phyloP scores from a whole-genome alignment of 768 basidiomycete genomes.

The Suillus tomentosus region DNA sequence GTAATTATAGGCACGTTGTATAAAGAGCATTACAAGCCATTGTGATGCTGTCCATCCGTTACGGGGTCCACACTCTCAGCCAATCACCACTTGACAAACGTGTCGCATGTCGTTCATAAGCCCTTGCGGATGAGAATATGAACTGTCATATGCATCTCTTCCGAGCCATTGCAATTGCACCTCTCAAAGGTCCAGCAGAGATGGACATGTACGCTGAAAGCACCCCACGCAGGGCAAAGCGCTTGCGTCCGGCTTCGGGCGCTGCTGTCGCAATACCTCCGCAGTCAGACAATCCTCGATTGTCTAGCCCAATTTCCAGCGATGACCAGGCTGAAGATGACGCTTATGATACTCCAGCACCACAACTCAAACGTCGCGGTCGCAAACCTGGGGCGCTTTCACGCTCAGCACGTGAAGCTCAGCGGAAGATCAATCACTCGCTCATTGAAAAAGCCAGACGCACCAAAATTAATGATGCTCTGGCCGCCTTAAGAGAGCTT shows the following conservation, averaged over 20 bases:
- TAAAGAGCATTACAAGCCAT: neutral
- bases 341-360: constrained; percentile 24
- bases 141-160: constrained; percentile 20
- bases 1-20: constrained; percentile 20
- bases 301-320: constrained; percentile 14
- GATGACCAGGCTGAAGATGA: constrained; percentile 32
- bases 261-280: constrained; percentile 11
- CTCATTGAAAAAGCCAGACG: constrained; percentile 92
- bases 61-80: constrained; percentile 2
- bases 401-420: constrained; percentile 78
- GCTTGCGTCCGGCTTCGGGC: constrained; percentile 31
- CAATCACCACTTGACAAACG: constrained; percentile 9
- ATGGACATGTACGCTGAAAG: constrained; percentile 38
- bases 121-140: neutral
- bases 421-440: constrained; percentile 91
- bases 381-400: constrained; percentile 72
- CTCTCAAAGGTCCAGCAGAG: constrained; percentile 5
- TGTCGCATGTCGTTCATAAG: constrained; percentile 11
- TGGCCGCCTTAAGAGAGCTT: constrained; percentile 73
- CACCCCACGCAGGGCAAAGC: constrained; percentile 49
- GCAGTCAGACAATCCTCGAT: constrained; percentile 7
- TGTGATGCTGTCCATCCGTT: constrained; percentile 5
- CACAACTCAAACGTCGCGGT: constrained; percentile 61
- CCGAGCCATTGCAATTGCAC: constrained; percentile 29
- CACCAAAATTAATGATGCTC: constrained; percentile 94